These are phyloP conservation scores for Inonotus hispidus DNA, from an alignment of 1,284 basidiomycete genomes.

Conservation along the genomic window DNA sequence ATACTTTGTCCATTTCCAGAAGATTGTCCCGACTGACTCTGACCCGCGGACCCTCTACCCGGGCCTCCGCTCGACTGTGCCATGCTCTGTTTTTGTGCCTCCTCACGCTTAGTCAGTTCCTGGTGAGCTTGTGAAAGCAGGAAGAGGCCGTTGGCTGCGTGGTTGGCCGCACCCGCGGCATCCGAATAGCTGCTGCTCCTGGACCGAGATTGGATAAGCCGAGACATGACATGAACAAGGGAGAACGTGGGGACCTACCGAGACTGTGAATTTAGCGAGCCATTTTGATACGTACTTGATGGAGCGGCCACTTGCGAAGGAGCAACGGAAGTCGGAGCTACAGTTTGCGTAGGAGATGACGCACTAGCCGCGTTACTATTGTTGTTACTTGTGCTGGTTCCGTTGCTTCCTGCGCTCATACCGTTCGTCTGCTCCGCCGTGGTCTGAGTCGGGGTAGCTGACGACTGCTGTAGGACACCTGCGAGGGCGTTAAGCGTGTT, in stretches of 20 bases:
- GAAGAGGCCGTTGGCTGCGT: constrained; percentile 88
- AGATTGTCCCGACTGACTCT: constrained; percentile 12
- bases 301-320: constrained; percentile 16
- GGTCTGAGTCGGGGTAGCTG: constrained; percentile 9
- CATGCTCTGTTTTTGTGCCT: constrained; percentile 53
- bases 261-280: constrained; percentile 3
- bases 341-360: not conserved
- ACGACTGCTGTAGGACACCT: constrained; percentile 44
- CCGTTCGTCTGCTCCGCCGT: constrained; percentile 15
- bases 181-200: constrained; percentile 30
- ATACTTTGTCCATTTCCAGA: constrained; percentile 24
- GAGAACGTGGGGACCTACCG: not conserved
- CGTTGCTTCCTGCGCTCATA: not conserved
- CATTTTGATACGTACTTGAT: constrained; percentile 18
- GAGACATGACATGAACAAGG: not conserved
- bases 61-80: constrained; percentile 26
- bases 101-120: constrained; percentile 92
- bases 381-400: not conserved
- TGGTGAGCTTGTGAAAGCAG: constrained; percentile 91
- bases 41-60: constrained; percentile 24
- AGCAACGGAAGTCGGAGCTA: constrained; percentile 6
- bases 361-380: not conserved
- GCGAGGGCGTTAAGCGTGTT: constrained; percentile 84
- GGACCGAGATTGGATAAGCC: not conserved
- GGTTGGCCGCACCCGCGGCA: constrained; percentile 40